Base-by-base conservation (phyloP, 2,329 filamentous ascomycete species). In the Hypocrella siamensis region DNA sequence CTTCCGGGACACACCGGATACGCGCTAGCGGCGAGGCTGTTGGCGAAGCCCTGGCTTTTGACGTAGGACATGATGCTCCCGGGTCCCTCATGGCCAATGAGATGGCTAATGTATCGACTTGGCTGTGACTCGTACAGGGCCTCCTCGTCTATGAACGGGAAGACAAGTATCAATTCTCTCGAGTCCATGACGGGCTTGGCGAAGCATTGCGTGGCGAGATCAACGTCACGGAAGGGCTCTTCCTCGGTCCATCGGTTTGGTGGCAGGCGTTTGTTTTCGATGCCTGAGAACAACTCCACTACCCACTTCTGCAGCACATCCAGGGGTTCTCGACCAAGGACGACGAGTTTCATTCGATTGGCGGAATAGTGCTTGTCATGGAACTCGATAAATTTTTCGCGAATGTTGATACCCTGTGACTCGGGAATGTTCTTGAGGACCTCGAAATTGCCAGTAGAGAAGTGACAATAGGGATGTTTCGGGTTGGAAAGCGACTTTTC, bases 121-220 rank as follows among this genome's bases (percentile, higher is more conserved):
- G 86, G 86, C 41, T 90, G 81, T 6, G 77, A 75, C 46, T 86
- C 79, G 51, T 74, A 88, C 37, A 85, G 60, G 1, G 70, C 54
- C 41, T 92, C 82, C 50, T 93, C 84, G 40, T 93, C 84, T 14
- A 84, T 68, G 49, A 84, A 92, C 2, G 82, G 78, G 49, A 94
- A 93, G 38, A 71, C 75, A 28, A 94, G 67, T 37, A 81, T 81
- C 38, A 94, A 57, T 32, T 79, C 76, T 34, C 83, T 70, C 14
- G 75, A 77, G 40, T 94, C 84, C 75, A 92, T 86, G 27, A 94
- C 85, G 0, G 86, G 86, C 57, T 90, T 93, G 17, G 81, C 82
- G 49, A 88, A 93, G 32, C 81, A 74, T 51, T 88, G 79, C 22
- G 74, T 79, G 4, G 62, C 60, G 3, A 75, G 54, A 27, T 68